A percentile compares a stretch with the other conserved stretches of the same genome.
Conservation (phyloP, 805 yeast genomes). For the Pichia cabralensis region DNA sequence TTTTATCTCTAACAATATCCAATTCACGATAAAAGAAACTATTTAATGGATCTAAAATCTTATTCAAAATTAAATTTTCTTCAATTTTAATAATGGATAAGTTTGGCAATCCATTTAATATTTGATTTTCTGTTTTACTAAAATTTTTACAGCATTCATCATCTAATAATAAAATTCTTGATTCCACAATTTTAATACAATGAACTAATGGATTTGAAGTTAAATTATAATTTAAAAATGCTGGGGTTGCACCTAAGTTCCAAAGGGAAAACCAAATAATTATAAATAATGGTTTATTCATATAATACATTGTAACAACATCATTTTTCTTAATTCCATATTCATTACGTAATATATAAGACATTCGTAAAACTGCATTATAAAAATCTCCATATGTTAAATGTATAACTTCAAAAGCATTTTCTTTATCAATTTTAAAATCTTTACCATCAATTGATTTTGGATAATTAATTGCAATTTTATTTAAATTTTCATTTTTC, state of each 20-base stretch:
- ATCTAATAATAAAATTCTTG: constrained; percentile 56
- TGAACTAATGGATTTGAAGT: constrained; percentile 68
- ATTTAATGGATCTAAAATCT: constrained; percentile 19
- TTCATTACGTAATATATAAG: constrained; percentile 51
- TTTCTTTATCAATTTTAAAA: constrained; percentile 31
- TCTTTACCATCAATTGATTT: constrained; percentile 32
- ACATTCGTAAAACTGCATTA: constrained; percentile 53
- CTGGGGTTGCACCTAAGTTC: constrained; percentile 87
- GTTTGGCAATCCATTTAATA: constrained; percentile 27
- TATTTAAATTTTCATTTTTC: constrained; percentile 31
- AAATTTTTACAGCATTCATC: constrained; percentile 43
- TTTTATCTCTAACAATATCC: constrained; percentile 47
- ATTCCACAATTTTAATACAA: constrained; percentile 61
- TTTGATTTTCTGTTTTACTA: constrained; percentile 30
- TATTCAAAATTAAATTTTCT: constrained; percentile 11
- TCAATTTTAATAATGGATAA: constrained; percentile 14
- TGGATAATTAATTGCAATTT: constrained; percentile 55
- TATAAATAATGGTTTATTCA: constrained; percentile 75
- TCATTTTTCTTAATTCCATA: constrained; percentile 59
- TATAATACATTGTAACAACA: constrained; percentile 63
- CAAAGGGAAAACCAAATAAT: constrained; percentile 78
- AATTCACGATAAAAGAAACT: constrained; percentile 42
- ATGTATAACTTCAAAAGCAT: constrained; percentile 48
- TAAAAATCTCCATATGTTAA: constrained; percentile 64
- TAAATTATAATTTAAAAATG: constrained; percentile 75